Base-by-base conservation (phyloP, 176 grass and related monocot species). In the Lolium rigidum region DNA sequence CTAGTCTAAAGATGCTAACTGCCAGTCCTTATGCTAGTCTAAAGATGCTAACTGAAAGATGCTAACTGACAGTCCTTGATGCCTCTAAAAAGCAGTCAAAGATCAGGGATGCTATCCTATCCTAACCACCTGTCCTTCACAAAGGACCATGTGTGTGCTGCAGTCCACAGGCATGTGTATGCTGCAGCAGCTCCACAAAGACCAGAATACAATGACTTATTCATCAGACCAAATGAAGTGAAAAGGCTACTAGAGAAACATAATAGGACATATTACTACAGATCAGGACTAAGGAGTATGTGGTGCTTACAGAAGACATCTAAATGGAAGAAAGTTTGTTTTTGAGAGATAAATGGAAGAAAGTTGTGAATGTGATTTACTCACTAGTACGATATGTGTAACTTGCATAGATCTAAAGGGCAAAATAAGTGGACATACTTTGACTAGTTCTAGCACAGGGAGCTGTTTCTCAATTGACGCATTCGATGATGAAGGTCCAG, bases 371-470 rank as follows among this genome's bases (percentile, higher is more conserved):
- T 35, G 39, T 66, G 50, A n/a, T 54, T 18, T 82, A 78, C 9
- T 63, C 71, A n/a, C 4, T 26, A 24, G 41, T 16, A 70, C 9
- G 5, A 72, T 58, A 90, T 17, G 43, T 17, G 43, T 65, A 64
- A 39, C 31, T 35, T 35, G 25, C 63, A 13, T 60, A 44, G 67
- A 83, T 49, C 37, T 48, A 55, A 55, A 81, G 41, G n/a, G 65
- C 17, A 22, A 83, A 79, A 86, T 66, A 86, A 28, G 49, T 68
- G n/a, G 44, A 73, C 86, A 68, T 95, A 98, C 96, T 89, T 95
- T 98, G 84, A 98, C 75, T 77, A 98, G 91, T 88, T 98, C 96
- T 51, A 98, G 80, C 54, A 91, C 75, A 69, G 96, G 96, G 60
- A 98, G 73, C 66, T 98, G 91, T 68, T 70, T 84, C 79, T 89